Conservation (phyloP, 1,284 basidiomycete genomes). For the Rhodotorula glutinis region DNA sequence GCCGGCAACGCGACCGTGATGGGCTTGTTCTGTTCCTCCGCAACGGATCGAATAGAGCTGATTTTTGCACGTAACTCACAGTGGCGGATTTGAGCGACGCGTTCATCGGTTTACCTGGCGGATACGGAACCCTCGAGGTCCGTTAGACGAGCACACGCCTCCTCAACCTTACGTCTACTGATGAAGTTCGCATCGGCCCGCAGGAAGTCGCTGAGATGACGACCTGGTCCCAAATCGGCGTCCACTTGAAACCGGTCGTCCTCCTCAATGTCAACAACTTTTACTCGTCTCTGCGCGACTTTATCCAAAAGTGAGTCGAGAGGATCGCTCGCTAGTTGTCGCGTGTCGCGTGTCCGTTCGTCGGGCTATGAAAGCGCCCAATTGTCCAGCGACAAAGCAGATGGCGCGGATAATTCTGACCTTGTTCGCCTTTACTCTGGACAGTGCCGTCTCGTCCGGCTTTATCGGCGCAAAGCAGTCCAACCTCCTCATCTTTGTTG, state of each 20-base stretch:
- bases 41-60: too few relatives aligned
- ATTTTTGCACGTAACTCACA: background rate
- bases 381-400: background rate
- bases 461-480: conserved; percentile 44
- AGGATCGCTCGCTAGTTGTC: background rate
- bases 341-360: too few relatives aligned
- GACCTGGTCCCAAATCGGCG: conserved; percentile 48
- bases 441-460: conserved; percentile 43
- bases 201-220: conserved; percentile 47
- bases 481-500: conserved; percentile 38
- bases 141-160: background rate
- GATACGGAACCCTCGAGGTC: conserved; percentile 31
- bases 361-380: too few relatives aligned
- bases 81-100: conserved; percentile 42
- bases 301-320: conserved; percentile 39
- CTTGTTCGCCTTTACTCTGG: too few relatives aligned
- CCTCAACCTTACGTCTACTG: background rate
- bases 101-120: conserved; percentile 45
- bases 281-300: conserved; percentile 42
- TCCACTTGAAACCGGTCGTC: conserved; percentile 47
- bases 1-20: too few relatives aligned
- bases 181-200: background rate
- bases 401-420: too few relatives aligned
- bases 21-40: too few relatives aligned
- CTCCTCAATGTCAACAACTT: conserved; percentile 47